These are phyloP conservation scores for Medicago lupulina DNA, from an alignment of 306 rosid species.

Conservation along the genomic window DNA sequence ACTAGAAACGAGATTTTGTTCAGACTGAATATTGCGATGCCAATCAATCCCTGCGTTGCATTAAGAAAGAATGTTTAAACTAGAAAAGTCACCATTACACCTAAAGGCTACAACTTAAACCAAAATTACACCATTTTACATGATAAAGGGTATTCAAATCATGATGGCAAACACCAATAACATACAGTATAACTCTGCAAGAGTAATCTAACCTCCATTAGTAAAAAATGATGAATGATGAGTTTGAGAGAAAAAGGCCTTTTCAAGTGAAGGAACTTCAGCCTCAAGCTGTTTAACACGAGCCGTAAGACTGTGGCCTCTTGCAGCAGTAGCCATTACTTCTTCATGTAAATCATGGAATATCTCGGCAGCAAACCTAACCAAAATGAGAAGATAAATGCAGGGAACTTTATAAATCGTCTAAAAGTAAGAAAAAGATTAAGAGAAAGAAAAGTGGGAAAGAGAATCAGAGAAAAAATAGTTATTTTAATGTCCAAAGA, in stretches of 20 bases:
- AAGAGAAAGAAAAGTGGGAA: background rate
- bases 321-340: slow-evolving; percentile 86
- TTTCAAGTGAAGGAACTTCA: slow-evolving; percentile 93
- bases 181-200: slow-evolving; percentile 34
- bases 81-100: slow-evolving; percentile 26
- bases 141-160: slow-evolving; percentile 29
- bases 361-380: slow-evolving; percentile 97
- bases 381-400: slow-evolving; percentile 44
- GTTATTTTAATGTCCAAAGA: background rate
- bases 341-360: slow-evolving; percentile 98
- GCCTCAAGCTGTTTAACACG: slow-evolving; percentile 98
- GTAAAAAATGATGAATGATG: slow-evolving; percentile 74
- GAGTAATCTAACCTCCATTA: slow-evolving; percentile 70
- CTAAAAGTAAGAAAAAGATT: background rate
- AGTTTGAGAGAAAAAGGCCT: slow-evolving; percentile 86
- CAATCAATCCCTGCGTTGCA: slow-evolving; percentile 81
- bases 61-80: slow-evolving; percentile 32
- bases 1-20: slow-evolving; percentile 68
- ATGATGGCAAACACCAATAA: slow-evolving; percentile 30
- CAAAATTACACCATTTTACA: slow-evolving; percentile 35
- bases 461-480: background rate
- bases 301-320: slow-evolving; percentile 88
- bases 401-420: slow-evolving; percentile 20
- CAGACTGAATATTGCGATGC: slow-evolving; percentile 83
- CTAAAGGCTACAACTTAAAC: slow-evolving; percentile 31